Percentiles rank a stretch among this genome's conserved stretches.
phyloP scores from a whole-genome alignment of 352 stramenopile genomes.

The Globisporangium uncinulatum region DNA sequence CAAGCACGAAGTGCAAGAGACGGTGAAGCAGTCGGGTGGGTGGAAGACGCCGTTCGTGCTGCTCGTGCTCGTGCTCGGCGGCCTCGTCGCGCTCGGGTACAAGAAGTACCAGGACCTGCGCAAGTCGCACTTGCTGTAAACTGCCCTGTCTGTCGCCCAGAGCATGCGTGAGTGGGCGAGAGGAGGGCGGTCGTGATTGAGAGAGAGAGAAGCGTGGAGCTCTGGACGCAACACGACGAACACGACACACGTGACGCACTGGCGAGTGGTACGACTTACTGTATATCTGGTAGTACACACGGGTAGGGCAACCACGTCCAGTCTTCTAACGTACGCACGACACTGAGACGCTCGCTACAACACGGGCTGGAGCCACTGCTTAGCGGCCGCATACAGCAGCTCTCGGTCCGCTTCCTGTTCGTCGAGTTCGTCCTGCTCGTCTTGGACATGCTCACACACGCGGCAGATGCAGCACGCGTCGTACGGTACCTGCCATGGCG shows the following conservation, averaged over 20 bases:
- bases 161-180: background rate
- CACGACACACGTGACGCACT: too few species aligned
- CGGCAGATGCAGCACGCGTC: slow-evolving; percentile 45
- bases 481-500: slow-evolving; percentile 55
- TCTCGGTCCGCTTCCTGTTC: slow-evolving; percentile 1
- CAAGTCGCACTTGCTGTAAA: slow-evolving; percentile 84
- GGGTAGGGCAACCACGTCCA: too few species aligned
- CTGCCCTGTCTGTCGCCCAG: too few species aligned
- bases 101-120: slow-evolving; percentile 87
- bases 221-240: too few species aligned
- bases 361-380: slow-evolving; percentile 5
- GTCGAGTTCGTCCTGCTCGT: slow-evolving; percentile 16
- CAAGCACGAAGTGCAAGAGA: slow-evolving; percentile 64
- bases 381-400: background rate
- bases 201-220: too few species aligned
- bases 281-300: too few species aligned
- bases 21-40: slow-evolving; percentile 58
- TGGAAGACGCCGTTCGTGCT: slow-evolving; percentile 85
- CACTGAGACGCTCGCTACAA: background rate
- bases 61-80: slow-evolving; percentile 62
- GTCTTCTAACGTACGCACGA: background rate
- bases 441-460: slow-evolving; percentile 45
- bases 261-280: too few species aligned
- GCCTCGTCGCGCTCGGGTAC: slow-evolving; percentile 52
- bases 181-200: background rate